Base-by-base conservation (phyloP, 2,329 filamentous ascomycete genomes). In the Myriosclerotinia scirpicola region DNA sequence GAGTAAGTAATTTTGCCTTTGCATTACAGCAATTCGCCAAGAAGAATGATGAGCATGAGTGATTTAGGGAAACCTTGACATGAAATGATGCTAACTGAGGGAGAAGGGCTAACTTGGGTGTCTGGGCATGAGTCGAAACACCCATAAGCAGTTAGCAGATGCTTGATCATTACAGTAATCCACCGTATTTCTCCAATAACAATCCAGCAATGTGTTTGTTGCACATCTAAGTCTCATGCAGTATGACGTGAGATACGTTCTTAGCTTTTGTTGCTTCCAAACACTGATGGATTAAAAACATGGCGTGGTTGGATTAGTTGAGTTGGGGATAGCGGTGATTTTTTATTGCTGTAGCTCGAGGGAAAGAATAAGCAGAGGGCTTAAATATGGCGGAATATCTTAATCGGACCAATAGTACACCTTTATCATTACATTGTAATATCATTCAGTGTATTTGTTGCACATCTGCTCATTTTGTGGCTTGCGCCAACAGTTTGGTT, bases 71-170 rank as follows among this genome's bases (percentile, higher is more conserved):
- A 34, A n/a, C 14, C 1, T n/a, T 59, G 17, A 15, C 9, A 34
- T 14, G 2, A 1, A 1, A 9, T 11, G 5, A 14, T 12, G 3
- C 5, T n/a, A 7, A 3, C 9, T 8, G 3, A 11, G 20, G 4
- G 2, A 3, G 7, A 14, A 60, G 20, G 11, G 1, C 11, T 11
- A 36, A 22, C 5, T 7, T 48, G 20, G 14, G 4, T 6, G 2
- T 44, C 54, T 15, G 20, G 15, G 26, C 5, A 26, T 38, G 14
- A 26, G 8, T 1, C 9, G 2, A 5, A 2, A 12, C n/a, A 5
- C 12, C 34, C 38, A 8, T 26, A 40, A 14, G 1, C 0, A 26
- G 58, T 20, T 38, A 50, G 5, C 1, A 26, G 9, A 38, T 14
- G 6, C 9, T 11, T 34, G 34, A 1, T 9, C 2, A 50, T 22